Conservation (phyloP, 1,284 basidiomycete species). For the Melampsora occidentalis region DNA sequence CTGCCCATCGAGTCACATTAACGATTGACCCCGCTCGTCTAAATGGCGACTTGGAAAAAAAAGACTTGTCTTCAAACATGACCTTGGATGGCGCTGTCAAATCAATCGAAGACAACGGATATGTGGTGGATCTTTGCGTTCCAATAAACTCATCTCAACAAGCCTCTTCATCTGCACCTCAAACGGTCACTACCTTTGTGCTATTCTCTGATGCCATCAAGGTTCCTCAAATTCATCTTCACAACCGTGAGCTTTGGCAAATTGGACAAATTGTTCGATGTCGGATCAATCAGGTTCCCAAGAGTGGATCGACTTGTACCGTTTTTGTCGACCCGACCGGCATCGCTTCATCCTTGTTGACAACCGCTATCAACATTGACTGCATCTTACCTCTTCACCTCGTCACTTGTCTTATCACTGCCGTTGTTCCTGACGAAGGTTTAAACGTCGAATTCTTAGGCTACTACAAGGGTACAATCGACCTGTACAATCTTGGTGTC, state of each 20-base stretch:
- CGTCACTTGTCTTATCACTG: conserved; percentile 59
- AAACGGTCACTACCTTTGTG: conserved; percentile 46
- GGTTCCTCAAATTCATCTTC: conserved; percentile 49
- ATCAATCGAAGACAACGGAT: conserved; percentile 91
- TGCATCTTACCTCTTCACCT: conserved; percentile 49
- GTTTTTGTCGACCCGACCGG: conserved; percentile 52
- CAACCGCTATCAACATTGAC: conserved; percentile 22
- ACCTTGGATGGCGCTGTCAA: conserved; percentile 74
- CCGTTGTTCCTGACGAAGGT: conserved; percentile 66
- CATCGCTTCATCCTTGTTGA: conserved; percentile 26
- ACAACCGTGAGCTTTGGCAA: conserved; percentile 45
- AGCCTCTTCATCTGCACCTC: conserved; percentile 47
- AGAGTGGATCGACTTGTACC: conserved; percentile 69
- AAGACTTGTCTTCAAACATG: conserved; percentile 73
- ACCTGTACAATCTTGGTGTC: conserved; percentile 70
- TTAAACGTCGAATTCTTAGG: conserved; percentile 87
- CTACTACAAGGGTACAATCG: conserved; percentile 88
- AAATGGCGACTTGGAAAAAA: conserved; percentile 74
- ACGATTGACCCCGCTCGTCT: conserved; percentile 79
- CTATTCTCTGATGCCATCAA: conserved; percentile 44
- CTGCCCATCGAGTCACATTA: conserved; percentile 78
- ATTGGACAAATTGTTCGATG: conserved; percentile 67
- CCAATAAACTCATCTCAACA: conserved; percentile 55
- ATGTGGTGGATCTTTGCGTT: conserved; percentile 80
- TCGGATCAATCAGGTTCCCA: conserved; percentile 64